These are phyloP conservation scores for Pleurotus ostreatus DNA, from an alignment of 768 basidiomycete genomes.

Conservation along the genomic window DNA sequence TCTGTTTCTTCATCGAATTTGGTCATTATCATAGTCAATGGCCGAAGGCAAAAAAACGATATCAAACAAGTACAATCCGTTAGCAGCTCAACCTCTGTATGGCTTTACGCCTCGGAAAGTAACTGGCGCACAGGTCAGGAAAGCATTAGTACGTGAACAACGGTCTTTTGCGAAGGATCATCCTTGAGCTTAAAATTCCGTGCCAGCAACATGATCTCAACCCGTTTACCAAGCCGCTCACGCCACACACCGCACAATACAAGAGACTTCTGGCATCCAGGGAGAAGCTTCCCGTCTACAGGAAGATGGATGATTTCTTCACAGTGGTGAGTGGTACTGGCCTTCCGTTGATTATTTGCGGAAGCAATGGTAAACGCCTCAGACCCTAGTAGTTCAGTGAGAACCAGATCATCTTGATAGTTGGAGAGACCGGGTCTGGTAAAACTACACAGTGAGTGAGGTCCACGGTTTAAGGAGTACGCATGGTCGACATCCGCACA, in stretches of 20 bases:
- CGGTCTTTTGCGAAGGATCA: no score
- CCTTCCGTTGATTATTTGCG: not conserved
- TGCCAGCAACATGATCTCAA: conserved; percentile 73
- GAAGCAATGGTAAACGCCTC: not conserved
- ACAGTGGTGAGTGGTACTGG: conserved; percentile 61
- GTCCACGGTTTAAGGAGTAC: not conserved
- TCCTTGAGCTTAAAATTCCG: not conserved
- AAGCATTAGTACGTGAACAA: conserved; percentile 56
- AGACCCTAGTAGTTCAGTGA: conserved; percentile 48
- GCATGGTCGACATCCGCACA: conserved; percentile 23
- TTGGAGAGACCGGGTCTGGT: conserved; percentile 93
- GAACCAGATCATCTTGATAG: conserved; percentile 87
- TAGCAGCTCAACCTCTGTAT: conserved; percentile 29
- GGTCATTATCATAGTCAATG: no score
- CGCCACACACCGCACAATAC: conserved; percentile 66
- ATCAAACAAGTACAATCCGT: no score
- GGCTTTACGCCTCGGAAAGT: conserved; percentile 74
- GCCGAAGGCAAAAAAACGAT: no score
- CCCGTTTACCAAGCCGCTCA: conserved; percentile 79
- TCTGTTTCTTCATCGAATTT: no score
- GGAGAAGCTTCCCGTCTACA: conserved; percentile 86
- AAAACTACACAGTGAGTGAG: conserved; percentile 88
- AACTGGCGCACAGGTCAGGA: conserved; percentile 57
- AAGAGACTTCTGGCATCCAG: conserved; percentile 80
- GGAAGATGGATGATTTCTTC: conserved; percentile 91